A percentile compares a stretch with the other conserved stretches of the same genome.
phyloP scores from a whole-genome alignment of 2,329 filamentous ascomycete genomes.

The Sclerotinia subarctica region DNA sequence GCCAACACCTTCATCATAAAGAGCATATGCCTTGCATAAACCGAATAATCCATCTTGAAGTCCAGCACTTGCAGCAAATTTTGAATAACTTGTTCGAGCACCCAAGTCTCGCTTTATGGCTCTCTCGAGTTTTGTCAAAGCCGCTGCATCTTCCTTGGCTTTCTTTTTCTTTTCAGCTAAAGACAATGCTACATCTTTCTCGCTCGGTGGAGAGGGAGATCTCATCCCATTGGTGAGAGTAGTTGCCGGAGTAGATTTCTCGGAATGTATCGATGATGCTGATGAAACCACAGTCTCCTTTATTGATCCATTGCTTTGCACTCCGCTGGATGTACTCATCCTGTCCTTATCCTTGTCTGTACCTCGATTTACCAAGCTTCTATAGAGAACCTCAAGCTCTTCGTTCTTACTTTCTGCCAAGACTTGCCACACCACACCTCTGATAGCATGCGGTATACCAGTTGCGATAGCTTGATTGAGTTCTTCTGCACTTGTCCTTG shows the following conservation, averaged over 20 bases:
- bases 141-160: conserved; percentile 71
- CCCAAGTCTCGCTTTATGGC: conserved; percentile 87
- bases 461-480: conserved; percentile 86
- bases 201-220: conserved; percentile 57
- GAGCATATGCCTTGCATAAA: conserved; percentile 93
- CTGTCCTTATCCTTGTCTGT: conserved; percentile 75
- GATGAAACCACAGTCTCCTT: conserved; percentile 70
- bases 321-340: conserved; percentile 42
- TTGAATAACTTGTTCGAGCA: conserved; percentile 91
- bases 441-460: conserved; percentile 90
- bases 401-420: conserved; percentile 92
- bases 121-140: conserved; percentile 83
- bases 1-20: conserved; percentile 91
- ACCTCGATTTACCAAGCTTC: conserved; percentile 73
- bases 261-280: conserved; percentile 80
- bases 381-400: conserved; percentile 83
- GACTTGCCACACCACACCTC: conserved; percentile 99
- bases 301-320: conserved; percentile 47
- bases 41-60: conserved; percentile 93
- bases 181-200: conserved; percentile 56
- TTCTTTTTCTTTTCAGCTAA: conserved; percentile 71
- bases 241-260: conserved; percentile 60
- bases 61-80: conserved; percentile 86
- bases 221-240: conserved; percentile 53
- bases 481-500: conserved; percentile 83